Evolutionary conservation across 768 basidiomycete species (phyloP).

Genomic region (Agaricus blazei): DNA sequence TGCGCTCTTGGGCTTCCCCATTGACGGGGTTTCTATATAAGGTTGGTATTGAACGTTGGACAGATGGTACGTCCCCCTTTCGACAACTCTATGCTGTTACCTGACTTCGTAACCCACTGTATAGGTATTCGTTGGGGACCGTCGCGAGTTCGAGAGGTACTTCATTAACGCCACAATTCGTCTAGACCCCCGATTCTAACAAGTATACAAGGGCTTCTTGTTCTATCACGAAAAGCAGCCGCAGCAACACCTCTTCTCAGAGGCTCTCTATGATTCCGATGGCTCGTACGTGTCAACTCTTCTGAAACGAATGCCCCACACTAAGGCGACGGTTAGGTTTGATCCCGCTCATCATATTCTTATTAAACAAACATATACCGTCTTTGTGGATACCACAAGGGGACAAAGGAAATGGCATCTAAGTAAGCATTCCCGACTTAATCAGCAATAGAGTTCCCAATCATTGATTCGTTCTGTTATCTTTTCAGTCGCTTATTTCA

Average conservation of each 20-base stretch:
- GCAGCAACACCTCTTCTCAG: conserved; percentile 41
- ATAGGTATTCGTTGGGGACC: conserved; percentile 72
- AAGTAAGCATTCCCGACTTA: conserved; percentile 38
- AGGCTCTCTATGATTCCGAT: conserved; percentile 34
- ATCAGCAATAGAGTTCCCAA: conserved; percentile 15
- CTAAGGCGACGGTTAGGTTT: conserved; percentile 20
- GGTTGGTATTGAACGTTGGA: conserved; percentile 83
- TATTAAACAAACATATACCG: conserved; percentile 81
- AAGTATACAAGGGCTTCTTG: conserved; percentile 57
- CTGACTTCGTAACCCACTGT: background rate
- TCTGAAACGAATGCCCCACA: background rate
- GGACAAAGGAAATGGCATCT: conserved; percentile 81
- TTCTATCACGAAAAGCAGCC: conserved; percentile 77
- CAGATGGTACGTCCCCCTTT: conserved; percentile 46
- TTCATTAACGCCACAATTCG: conserved; percentile 9
- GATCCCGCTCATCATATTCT: conserved; percentile 37
- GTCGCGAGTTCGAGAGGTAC: conserved; percentile 70
- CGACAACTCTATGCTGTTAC: background rate
- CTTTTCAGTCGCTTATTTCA: conserved; percentile 65
- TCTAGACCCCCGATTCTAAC: conserved; percentile 4
- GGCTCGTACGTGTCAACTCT: conserved; percentile 17
- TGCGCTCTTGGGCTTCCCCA: background rate
- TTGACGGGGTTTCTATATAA: conserved; percentile 20
- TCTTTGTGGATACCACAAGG: conserved; percentile 60
- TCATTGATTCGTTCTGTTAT: conserved; percentile 18